Conservation (phyloP, 108 stramenopile species). For the Poteriospumella lacustris region DNA sequence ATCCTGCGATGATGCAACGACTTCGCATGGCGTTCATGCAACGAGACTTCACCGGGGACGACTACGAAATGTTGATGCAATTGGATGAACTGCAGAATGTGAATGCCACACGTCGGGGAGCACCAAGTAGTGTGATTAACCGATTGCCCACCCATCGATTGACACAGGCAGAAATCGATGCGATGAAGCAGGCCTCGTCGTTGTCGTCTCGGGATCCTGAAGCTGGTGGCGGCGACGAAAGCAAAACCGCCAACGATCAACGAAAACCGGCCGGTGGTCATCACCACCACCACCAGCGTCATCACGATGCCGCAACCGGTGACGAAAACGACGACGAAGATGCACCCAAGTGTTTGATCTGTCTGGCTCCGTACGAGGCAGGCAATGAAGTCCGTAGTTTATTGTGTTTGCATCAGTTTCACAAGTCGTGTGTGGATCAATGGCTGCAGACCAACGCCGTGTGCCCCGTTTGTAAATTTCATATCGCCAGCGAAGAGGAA, state of each 20-base stretch:
- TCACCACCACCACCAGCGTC: not conserved
- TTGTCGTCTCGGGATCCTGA: not conserved
- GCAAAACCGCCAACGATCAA: not conserved
- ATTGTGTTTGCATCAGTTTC: not conserved
- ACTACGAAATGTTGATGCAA: not conserved
- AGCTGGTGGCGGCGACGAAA: not conserved
- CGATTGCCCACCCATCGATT: not conserved
- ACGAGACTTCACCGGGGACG: constrained; percentile 15
- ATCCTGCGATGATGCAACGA: not conserved
- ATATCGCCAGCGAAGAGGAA: too few relatives aligned
- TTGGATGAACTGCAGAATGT: constrained; percentile 1
- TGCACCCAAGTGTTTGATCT: not conserved
- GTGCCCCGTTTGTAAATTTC: constrained; percentile 9
- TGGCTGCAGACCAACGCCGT: constrained; percentile 1
- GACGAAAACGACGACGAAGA: not conserved
- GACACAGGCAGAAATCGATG: not conserved
- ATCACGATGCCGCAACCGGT: too few relatives aligned
- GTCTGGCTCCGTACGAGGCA: not conserved
- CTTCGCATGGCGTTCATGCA: not conserved
- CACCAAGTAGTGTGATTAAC: not conserved
- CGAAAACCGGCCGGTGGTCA: too few relatives aligned
- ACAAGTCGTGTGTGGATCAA: not conserved
- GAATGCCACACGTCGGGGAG: too few relatives aligned
- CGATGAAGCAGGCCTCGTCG: not conserved
- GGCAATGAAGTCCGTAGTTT: not conserved